A percentile compares a stretch with the other conserved stretches of the same genome.
Evolutionary conservation across 106 monocot genomes (phyloP).

Genomic region (Allium fistulosum): DNA sequence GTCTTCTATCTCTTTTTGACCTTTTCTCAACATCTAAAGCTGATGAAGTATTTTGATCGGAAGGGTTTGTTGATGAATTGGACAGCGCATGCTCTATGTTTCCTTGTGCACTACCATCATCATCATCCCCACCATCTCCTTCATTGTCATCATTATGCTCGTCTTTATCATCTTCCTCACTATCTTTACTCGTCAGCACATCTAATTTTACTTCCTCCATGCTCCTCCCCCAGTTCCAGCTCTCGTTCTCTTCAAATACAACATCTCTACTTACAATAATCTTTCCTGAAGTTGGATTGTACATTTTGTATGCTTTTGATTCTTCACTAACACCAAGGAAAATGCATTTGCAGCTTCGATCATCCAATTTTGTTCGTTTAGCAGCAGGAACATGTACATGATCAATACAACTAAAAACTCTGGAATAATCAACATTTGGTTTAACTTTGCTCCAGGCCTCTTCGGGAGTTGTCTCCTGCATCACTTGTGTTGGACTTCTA

Average conservation of each 20-base stretch:
- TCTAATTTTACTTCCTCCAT: not conserved
- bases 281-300: not conserved
- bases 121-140: not conserved
- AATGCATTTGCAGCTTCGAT: not conserved
- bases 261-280: constrained; percentile 6
- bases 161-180: too few relatives aligned
- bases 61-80: not conserved
- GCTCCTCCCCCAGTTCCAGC: not conserved
- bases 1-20: not conserved
- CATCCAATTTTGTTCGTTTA: not conserved
- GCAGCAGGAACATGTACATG: not conserved
- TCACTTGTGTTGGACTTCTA: not conserved
- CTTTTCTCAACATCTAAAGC: not conserved
- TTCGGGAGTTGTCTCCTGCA: not conserved
- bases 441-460: not conserved
- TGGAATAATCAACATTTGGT: not conserved
- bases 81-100: too few relatives aligned
- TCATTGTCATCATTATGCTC: not conserved
- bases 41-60: not conserved
- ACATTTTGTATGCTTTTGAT: constrained; percentile 1
- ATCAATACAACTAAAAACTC: not conserved
- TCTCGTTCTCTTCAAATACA: not conserved
- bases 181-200: too few relatives aligned
- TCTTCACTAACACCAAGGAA: not conserved
- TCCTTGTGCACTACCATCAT: too few relatives aligned